Evolutionary conservation across 495 filamentous ascomycete species (phyloP).

Genomic region (Trichodelitschia bisporula): DNA sequence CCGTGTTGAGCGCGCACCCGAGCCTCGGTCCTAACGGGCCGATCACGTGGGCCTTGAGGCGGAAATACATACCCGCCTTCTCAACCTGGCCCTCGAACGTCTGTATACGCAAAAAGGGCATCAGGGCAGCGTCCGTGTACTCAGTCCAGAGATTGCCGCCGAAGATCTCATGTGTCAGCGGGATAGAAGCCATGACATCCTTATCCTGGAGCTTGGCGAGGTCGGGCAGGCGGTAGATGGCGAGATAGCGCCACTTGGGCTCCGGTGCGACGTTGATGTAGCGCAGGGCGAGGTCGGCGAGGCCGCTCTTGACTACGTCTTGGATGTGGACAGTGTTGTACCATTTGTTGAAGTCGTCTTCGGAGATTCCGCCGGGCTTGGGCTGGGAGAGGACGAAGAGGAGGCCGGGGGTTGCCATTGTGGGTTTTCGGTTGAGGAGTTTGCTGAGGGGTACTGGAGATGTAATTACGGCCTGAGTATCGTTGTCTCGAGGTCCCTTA

Average conservation of each 20-base stretch:
- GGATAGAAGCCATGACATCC: conserved; percentile 1
- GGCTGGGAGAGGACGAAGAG: conserved; percentile 4
- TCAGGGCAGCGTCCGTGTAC: conserved; percentile 2
- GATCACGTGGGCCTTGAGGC: neutral
- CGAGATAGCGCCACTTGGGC: conserved; percentile 4
- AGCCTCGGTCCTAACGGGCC: neutral
- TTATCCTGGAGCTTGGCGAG: neutral
- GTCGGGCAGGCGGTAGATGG: conserved; percentile 6
- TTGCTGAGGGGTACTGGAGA: no score
- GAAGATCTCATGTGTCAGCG: neutral
- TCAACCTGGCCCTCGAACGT: conserved; percentile 6
- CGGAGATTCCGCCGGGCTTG: conserved; percentile 3
- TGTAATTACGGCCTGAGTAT: no score
- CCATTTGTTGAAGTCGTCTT: conserved; percentile 7
- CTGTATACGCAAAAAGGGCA: conserved; percentile 5
- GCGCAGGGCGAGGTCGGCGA: conserved; percentile 5
- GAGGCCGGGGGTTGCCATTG: conserved; percentile 5
- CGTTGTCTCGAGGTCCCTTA: no score
- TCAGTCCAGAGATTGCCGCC: conserved; percentile 3
- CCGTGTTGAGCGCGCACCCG: no score
- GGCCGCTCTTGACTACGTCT: conserved; percentile 2
- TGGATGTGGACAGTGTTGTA: conserved; percentile 7
- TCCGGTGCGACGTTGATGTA: conserved; percentile 5
- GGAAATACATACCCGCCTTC: conserved; percentile 2
- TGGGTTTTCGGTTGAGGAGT: no score